Percentiles rank a stretch among this genome's conserved stretches.
phyloP scores from a whole-genome alignment of 768 basidiomycete species.

The Suillus fuscotomentosus region DNA sequence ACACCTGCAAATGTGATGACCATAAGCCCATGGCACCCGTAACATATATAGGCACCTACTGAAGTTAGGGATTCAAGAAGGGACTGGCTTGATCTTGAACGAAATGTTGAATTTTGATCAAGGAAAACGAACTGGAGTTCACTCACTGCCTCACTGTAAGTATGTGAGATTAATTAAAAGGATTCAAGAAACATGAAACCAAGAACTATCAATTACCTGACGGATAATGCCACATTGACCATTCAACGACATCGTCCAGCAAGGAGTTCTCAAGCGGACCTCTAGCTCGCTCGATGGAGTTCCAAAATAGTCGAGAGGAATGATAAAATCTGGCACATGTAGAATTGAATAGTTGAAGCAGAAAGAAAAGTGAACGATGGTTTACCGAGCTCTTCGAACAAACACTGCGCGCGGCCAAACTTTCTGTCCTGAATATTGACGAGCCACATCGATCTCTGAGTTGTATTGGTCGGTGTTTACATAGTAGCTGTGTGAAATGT shows the following conservation, averaged over 20 bases:
- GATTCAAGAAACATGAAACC: background rate
- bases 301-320: conserved; percentile 68
- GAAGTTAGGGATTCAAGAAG: conserved; percentile 31
- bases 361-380: background rate
- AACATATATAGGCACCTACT: background rate
- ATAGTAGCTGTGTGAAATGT: conserved; percentile 42
- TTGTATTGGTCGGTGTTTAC: conserved; percentile 56
- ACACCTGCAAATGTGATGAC: conserved; percentile 40
- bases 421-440: conserved; percentile 69
- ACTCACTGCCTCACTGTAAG: conserved; percentile 30
- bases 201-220: conserved; percentile 30
- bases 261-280: conserved; percentile 58
- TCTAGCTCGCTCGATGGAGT: conserved; percentile 65
- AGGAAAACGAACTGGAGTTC: background rate
- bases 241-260: conserved; percentile 70
- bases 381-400: conserved; percentile 63
- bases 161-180: background rate
- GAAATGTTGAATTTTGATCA: conserved; percentile 1
- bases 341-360: conserved; percentile 4
- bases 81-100: conserved; percentile 36
- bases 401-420: conserved; percentile 74
- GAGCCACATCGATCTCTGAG: conserved; percentile 63
- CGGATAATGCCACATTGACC: conserved; percentile 79
- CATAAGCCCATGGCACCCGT: background rate
- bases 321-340: conserved; percentile 53